Conservation (phyloP, 208 protist species). For the Trypanosoma mega region DNA sequence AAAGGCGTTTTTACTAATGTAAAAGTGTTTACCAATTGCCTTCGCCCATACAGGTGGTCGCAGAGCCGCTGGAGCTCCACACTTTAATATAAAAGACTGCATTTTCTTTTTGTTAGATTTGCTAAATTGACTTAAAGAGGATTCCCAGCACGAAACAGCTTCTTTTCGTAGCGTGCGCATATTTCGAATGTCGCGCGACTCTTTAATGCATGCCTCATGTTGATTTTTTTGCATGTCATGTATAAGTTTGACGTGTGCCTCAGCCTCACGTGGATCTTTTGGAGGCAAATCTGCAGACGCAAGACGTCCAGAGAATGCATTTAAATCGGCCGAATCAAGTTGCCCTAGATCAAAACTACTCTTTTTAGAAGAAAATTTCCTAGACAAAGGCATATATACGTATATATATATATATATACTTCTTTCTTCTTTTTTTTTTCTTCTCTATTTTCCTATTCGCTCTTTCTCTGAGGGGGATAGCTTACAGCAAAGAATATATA, state of each 20-base stretch:
- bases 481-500: too few species aligned
- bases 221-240: neutral
- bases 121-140: neutral
- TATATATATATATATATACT: too few species aligned
- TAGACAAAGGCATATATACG: too few species aligned
- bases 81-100: neutral
- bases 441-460: too few species aligned
- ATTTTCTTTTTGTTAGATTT: neutral
- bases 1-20: neutral
- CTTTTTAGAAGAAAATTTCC: too few species aligned
- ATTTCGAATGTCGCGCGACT: neutral
- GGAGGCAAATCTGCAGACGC: neutral
- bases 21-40: neutral
- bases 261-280: constrained; percentile 2
- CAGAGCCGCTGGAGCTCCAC: neutral
- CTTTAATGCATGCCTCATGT: constrained; percentile 3
- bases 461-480: too few species aligned
- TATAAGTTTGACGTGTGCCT: constrained; percentile 5
- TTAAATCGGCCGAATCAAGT: neutral
- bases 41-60: neutral
- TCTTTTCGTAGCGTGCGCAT: neutral
- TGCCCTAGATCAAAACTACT: too few species aligned
- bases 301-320: constrained; percentile 8
- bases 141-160: neutral
- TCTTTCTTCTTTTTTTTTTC: too few species aligned